Percentiles rank a stretch among this genome's conserved stretches.
Conservation (phyloP, 225 moss, liverwort and hornwort genomes). For the Lunularia cruciata region DNA sequence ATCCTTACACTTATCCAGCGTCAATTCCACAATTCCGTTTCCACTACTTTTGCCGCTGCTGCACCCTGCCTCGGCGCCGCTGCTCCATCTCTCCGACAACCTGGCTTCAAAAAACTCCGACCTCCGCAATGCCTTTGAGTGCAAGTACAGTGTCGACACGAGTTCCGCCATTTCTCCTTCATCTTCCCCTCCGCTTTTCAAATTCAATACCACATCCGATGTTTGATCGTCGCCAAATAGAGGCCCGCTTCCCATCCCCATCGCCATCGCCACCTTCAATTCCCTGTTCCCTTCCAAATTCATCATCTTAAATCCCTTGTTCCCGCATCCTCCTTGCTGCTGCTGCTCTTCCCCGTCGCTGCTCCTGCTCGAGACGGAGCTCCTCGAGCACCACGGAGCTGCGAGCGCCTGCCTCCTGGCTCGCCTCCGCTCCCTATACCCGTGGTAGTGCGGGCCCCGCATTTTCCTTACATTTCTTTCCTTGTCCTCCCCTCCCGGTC, state of each 20-base stretch:
- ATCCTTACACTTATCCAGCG: conserved; percentile 72
- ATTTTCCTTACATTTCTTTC: conserved; percentile 25
- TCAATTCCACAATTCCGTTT: conserved; percentile 58
- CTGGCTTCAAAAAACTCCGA: conserved; percentile 95
- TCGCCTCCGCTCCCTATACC: conserved; percentile 47
- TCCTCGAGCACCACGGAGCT: conserved; percentile 14
- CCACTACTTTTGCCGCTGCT: background rate
- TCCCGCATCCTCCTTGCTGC: conserved; percentile 37
- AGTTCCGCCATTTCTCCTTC: conserved; percentile 14
- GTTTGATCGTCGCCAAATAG: conserved; percentile 72
- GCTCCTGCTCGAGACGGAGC: conserved; percentile 29
- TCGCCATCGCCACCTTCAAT: conserved; percentile 58
- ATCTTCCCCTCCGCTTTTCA: conserved; percentile 34
- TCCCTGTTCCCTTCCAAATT: conserved; percentile 40
- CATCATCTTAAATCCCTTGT: conserved; percentile 12
- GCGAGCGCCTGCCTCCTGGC: conserved; percentile 39
- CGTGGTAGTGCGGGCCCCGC: conserved; percentile 36
- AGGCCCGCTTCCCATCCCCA: conserved; percentile 59
- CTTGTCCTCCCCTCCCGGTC: conserved; percentile 11
- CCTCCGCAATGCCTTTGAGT: conserved; percentile 64
- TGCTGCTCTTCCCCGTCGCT: conserved; percentile 30
- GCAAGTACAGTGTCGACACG: conserved; percentile 57
- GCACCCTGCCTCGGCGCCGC: conserved; percentile 24
- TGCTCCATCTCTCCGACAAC: conserved; percentile 75
- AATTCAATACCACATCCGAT: conserved; percentile 67